Percentiles rank a stretch among this genome's conserved stretches.
Conservation (phyloP, 1,284 basidiomycete species). For the Gymnopus androsaceus region DNA sequence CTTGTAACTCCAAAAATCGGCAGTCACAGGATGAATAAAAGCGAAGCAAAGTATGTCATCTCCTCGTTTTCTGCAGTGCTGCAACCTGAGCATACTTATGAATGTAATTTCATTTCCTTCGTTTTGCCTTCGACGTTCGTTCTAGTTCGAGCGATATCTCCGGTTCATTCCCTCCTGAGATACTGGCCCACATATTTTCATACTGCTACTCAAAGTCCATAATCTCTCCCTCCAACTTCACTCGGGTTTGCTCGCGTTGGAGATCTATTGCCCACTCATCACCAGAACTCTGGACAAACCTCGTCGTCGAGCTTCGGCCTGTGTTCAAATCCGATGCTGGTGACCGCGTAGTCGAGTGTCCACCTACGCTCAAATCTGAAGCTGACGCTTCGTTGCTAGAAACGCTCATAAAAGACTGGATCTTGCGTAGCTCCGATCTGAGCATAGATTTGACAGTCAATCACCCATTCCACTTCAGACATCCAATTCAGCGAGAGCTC, state of each 20-base stretch:
- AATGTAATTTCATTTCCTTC: too few relatives aligned
- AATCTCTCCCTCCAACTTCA: not conserved
- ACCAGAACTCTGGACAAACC: not conserved
- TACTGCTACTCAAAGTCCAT: not conserved
- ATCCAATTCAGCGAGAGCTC: not conserved
- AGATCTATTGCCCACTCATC: not conserved
- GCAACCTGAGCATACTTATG: too few relatives aligned
- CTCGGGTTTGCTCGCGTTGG: not conserved
- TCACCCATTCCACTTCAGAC: not conserved
- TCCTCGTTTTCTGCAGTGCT: too few relatives aligned
- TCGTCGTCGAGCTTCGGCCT: not conserved
- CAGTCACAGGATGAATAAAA: too few relatives aligned
- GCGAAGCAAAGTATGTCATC: too few relatives aligned
- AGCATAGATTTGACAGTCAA: not conserved
- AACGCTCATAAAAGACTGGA: not conserved
- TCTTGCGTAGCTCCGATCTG: not conserved
- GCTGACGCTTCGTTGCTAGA: not conserved
- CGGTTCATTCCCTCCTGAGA: not conserved
- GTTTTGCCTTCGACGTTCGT: too few relatives aligned
- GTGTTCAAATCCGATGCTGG: too few relatives aligned
- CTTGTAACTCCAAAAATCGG: too few relatives aligned
- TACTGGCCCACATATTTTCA: not conserved
- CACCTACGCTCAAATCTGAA: not conserved
- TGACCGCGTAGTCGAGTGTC: too few relatives aligned
- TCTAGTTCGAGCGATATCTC: too few relatives aligned